Conservation (phyloP, 2,329 filamentous ascomycete genomes). For the Whalleya microplaca region DNA sequence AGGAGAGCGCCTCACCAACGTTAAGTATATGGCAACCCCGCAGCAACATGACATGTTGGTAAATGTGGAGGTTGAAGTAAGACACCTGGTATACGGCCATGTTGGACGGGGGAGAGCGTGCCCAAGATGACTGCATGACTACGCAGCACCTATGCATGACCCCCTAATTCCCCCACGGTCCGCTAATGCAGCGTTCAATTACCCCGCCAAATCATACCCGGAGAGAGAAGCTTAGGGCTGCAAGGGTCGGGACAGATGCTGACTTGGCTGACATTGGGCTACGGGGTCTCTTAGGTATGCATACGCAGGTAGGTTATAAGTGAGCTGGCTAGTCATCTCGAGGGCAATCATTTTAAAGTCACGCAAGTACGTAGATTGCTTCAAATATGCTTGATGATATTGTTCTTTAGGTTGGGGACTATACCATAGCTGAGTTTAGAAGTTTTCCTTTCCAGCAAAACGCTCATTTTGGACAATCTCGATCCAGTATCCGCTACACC, state of each 20-base stretch:
- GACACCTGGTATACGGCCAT: not conserved
- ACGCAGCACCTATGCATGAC: too few relatives aligned
- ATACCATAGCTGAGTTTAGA: constrained; percentile 37
- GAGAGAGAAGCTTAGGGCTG: not conserved
- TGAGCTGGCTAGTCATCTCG: not conserved
- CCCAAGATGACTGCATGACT: not conserved
- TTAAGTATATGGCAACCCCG: not conserved
- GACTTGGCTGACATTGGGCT: not conserved
- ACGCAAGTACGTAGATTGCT: too few relatives aligned
- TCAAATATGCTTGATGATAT: not conserved
- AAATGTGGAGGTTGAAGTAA: not conserved
- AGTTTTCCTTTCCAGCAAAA: constrained; percentile 58
- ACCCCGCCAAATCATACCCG: constrained; percentile 3
- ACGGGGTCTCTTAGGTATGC: not conserved
- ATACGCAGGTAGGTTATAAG: not conserved
- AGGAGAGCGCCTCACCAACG: not conserved
- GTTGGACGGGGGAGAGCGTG: not conserved
- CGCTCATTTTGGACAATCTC: constrained; percentile 79
- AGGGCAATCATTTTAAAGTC: not conserved
- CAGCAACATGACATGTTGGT: not conserved
- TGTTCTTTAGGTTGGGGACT: not conserved
- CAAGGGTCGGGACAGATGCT: not conserved
- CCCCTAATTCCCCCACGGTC: constrained; percentile 40
- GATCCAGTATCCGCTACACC: constrained; percentile 31
- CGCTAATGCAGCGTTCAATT: constrained; percentile 30